These are phyloP conservation scores for Aspergillus ruber DNA, from an alignment of 2,329 filamentous ascomycete genomes.

Conservation along the genomic window DNA sequence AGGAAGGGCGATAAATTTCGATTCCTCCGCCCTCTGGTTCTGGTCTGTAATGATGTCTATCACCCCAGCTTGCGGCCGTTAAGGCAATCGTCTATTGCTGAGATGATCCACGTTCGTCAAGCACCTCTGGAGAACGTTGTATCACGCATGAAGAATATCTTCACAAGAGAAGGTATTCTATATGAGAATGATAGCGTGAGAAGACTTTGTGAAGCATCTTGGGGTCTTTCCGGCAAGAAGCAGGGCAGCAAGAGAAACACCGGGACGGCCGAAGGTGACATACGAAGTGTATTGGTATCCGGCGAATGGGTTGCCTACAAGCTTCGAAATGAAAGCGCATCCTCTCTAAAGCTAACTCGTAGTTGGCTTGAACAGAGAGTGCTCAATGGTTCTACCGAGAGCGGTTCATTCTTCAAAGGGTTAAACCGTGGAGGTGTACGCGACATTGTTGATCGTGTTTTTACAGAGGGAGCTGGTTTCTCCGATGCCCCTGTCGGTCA, in stretches of 20 bases:
- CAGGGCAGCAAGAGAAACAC: constrained; percentile 42
- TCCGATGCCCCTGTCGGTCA: constrained; percentile 37
- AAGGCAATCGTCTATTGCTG: constrained; percentile 75
- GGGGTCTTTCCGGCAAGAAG: constrained; percentile 56
- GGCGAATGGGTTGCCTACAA: constrained; percentile 61
- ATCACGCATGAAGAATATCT: constrained; percentile 70
- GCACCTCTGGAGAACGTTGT: constrained; percentile 83
- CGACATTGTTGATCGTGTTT: constrained; percentile 61
- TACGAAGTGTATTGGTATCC: constrained; percentile 58
- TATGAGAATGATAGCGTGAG: constrained; percentile 86
- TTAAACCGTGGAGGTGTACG: constrained; percentile 58
- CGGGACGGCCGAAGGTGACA: constrained; percentile 49
- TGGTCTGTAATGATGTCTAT: constrained; percentile 97
- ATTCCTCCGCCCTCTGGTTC: constrained; percentile 76
- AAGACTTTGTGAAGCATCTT: constrained; percentile 59
- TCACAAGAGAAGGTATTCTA: constrained; percentile 79
- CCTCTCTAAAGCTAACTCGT: constrained; percentile 44
- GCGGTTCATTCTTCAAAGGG: constrained; percentile 49
- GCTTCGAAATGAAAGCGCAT: constrained; percentile 41
- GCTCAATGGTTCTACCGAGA: constrained; percentile 47
- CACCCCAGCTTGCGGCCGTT: constrained; percentile 80
- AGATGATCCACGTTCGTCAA: constrained; percentile 86
- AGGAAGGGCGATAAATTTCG: constrained; percentile 82
- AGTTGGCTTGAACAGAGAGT: constrained; percentile 57
- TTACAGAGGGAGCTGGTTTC: constrained; percentile 59